Conservation (phyloP, 768 basidiomycete species). For the Harrya chromipes region DNA sequence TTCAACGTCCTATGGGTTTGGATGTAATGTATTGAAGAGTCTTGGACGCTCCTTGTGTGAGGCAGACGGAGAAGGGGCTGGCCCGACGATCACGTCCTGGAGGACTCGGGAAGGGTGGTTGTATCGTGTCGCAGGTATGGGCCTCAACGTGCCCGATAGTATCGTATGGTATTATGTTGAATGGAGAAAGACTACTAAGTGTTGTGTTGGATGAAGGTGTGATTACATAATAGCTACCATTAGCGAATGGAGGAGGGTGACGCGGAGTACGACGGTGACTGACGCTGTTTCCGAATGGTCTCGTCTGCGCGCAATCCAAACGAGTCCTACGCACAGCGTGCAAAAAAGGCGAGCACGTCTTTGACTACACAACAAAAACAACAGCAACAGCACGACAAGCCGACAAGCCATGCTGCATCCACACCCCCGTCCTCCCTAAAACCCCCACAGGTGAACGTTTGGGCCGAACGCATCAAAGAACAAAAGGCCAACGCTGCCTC, state of each 20-base stretch:
- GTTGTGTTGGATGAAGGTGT: not conserved
- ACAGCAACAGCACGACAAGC: slow-evolving; percentile 1
- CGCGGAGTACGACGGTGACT: slow-evolving; percentile 23
- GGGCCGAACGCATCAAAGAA: slow-evolving; percentile 41
- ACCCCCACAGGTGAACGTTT: slow-evolving; percentile 37
- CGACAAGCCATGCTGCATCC: not conserved
- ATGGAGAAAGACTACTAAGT: too few species aligned
- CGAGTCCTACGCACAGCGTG: slow-evolving; percentile 58
- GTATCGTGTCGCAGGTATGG: slow-evolving; percentile 13
- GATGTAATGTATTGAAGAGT: slow-evolving; percentile 52
- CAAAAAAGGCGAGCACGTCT: slow-evolving; percentile 40
- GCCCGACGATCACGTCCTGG: slow-evolving; percentile 14
- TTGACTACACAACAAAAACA: slow-evolving; percentile 1
- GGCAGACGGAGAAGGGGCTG: slow-evolving; percentile 17
- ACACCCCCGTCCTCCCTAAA: slow-evolving; percentile 11
- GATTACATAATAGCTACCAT: slow-evolving; percentile 19
- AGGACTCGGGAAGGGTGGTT: not conserved
- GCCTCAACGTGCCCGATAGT: slow-evolving; percentile 37
- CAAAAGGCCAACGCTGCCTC: slow-evolving; percentile 30
- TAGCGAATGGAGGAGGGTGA: slow-evolving; percentile 7
- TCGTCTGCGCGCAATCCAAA: slow-evolving; percentile 36
- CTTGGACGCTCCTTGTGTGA: slow-evolving; percentile 42
- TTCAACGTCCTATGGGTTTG: slow-evolving; percentile 57
- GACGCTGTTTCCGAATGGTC: slow-evolving; percentile 28
- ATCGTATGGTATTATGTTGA: not conserved